Evolutionary conservation across 495 filamentous ascomycete species (phyloP).

Genomic region (Penicillium dipodomyicola): DNA sequence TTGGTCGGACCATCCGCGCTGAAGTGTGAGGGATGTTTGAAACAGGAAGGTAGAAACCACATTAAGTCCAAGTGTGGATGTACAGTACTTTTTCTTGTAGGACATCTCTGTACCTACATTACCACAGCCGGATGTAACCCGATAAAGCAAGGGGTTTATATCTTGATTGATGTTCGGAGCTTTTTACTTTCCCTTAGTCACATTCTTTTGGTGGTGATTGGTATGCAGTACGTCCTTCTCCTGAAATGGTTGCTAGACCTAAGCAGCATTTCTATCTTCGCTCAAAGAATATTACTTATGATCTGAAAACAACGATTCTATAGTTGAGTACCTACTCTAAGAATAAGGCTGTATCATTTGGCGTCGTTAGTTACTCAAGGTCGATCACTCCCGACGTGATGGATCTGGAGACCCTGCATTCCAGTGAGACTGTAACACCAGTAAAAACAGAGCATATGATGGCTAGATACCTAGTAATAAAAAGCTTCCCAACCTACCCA

Average conservation of each 20-base stretch:
- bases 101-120: background rate
- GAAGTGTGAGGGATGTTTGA: background rate
- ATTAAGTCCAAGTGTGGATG: background rate
- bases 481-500: background rate
- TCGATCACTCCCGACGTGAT: background rate
- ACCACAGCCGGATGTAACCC: background rate
- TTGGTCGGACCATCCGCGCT: background rate
- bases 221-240: background rate
- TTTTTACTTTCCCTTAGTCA: background rate
- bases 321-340: background rate
- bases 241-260: background rate
- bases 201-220: constrained; percentile 1
- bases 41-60: background rate
- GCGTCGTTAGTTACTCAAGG: background rate
- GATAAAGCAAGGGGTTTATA: constrained; percentile 5
- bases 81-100: background rate
- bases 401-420: constrained; percentile 6
- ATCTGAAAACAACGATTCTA: background rate
- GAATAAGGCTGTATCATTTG: background rate
- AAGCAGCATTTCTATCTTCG: background rate
- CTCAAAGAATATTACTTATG: background rate
- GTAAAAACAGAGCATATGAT: background rate
- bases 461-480: background rate
- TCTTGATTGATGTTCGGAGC: background rate
- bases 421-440: constrained; percentile 2